These are phyloP conservation scores for Bacidia gigantensis DNA, from an alignment of 495 filamentous ascomycete genomes.

Conservation along the genomic window DNA sequence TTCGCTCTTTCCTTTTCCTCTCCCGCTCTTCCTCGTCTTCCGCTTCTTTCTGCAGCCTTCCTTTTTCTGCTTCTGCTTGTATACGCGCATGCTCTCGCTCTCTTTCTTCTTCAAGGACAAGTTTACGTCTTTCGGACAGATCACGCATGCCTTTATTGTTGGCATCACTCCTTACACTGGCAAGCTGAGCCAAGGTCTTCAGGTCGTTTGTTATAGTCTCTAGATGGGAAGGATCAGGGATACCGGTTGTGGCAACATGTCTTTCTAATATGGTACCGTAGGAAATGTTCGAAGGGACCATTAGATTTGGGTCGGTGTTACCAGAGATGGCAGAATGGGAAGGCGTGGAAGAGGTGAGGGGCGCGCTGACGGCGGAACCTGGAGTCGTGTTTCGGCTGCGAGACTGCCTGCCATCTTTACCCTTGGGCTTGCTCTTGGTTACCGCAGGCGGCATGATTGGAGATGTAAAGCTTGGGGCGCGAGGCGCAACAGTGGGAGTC, in stretches of 20 bases:
- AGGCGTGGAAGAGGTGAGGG: slow-evolving; percentile 33
- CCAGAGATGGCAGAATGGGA: slow-evolving; percentile 43
- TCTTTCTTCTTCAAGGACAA: slow-evolving; percentile 37
- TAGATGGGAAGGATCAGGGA: slow-evolving; percentile 62
- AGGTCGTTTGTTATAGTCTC: slow-evolving; percentile 55
- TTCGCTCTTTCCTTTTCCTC: slow-evolving; percentile 40
- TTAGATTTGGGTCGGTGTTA: slow-evolving; percentile 50
- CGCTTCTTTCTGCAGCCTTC: slow-evolving; percentile 32
- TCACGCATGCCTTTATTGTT: slow-evolving; percentile 65
- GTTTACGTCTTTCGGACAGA: slow-evolving; percentile 48
- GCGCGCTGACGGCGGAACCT: slow-evolving; percentile 41
- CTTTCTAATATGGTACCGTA: slow-evolving; percentile 65
- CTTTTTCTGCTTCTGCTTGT: slow-evolving; percentile 30
- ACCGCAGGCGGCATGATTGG: slow-evolving; percentile 32
- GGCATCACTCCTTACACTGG: slow-evolving; percentile 44
- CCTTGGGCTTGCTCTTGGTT: slow-evolving; percentile 64
- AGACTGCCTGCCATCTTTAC: slow-evolving; percentile 53
- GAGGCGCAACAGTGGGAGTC: background rate
- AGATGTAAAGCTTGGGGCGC: background rate
- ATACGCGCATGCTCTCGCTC: slow-evolving; percentile 27
- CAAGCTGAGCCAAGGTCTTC: slow-evolving; percentile 47
- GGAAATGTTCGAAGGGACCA: slow-evolving; percentile 40
- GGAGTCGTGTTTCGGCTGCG: slow-evolving; percentile 81
- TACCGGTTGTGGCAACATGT: slow-evolving; percentile 44
- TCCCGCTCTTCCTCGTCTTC: slow-evolving; percentile 31